These are phyloP conservation scores for Ochetophila trinervis DNA, from an alignment of 306 rosid species.

Conservation along the genomic window DNA sequence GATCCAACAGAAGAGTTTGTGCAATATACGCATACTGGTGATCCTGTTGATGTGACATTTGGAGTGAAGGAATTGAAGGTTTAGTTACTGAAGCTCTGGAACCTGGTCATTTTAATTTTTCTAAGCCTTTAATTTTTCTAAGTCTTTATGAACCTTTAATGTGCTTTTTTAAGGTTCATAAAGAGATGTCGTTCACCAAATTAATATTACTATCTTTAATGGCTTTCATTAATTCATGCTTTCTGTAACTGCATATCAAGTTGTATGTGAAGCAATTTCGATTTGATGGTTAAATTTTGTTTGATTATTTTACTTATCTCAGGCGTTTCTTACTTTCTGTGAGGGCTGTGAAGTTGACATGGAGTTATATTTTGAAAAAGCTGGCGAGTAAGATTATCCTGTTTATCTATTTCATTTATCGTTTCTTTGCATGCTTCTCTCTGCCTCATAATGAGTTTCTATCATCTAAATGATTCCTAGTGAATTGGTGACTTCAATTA, in stretches of 20 bases:
- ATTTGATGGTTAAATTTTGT: constrained; percentile 1
- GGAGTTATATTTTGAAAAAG: constrained; percentile 76
- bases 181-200: constrained; percentile 18
- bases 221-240: constrained; percentile 2
- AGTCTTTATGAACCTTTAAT: not conserved
- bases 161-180: not conserved
- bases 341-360: constrained; percentile 94
- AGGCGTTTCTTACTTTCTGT: constrained; percentile 94
- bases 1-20: constrained; percentile 91
- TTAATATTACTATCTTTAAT: constrained; percentile 9
- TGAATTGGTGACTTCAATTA: not conserved
- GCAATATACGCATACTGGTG: constrained; percentile 78
- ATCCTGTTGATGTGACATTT: constrained; percentile 87
- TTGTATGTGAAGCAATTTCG: not conserved
- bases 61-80: constrained; percentile 95
- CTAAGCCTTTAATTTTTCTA: not conserved
- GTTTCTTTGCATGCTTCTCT: not conserved
- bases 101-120: constrained; percentile 6
- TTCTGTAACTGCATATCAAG: not conserved
- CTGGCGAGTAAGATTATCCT: constrained; percentile 84
- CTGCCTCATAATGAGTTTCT: not conserved
- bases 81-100: constrained; percentile 21
- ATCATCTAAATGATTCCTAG: not conserved
- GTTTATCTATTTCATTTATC: not conserved
- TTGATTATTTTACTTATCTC: constrained; percentile 32